phyloP scores from a whole-genome alignment of 1,284 basidiomycete species.

The Malassezia psittaci region DNA sequence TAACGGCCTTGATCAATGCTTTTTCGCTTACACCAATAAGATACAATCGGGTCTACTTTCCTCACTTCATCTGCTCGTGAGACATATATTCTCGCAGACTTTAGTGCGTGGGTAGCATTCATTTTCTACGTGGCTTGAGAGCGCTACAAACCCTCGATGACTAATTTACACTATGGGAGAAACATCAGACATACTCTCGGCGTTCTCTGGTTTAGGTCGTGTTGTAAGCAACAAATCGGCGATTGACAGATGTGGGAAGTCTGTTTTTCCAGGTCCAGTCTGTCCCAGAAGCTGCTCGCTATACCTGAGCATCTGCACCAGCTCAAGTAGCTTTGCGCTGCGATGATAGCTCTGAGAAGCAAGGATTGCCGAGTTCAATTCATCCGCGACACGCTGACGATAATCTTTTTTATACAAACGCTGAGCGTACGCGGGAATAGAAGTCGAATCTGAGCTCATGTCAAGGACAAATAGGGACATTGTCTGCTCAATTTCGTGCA shows the following conservation, averaged over 20 bases:
- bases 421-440: slow-evolving; percentile 58
- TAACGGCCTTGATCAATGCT: slow-evolving; percentile 53
- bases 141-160: neutral
- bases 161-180: slow-evolving; percentile 1
- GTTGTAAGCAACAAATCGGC: slow-evolving; percentile 11
- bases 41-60: slow-evolving; percentile 68
- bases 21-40: slow-evolving; percentile 71
- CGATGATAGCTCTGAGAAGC: slow-evolving; percentile 80
- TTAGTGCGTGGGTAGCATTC: slow-evolving; percentile 26
- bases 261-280: slow-evolving; percentile 32
- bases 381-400: slow-evolving; percentile 74
- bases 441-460: slow-evolving; percentile 14
- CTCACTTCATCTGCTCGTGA: slow-evolving; percentile 78
- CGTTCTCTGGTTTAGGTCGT: too few relatives aligned
- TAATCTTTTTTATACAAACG: slow-evolving; percentile 71
- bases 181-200: too few relatives aligned
- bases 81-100: slow-evolving; percentile 64
- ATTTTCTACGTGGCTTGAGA: neutral
- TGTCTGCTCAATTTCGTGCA: slow-evolving; percentile 80
- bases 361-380: slow-evolving; percentile 89
- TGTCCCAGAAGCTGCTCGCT: slow-evolving; percentile 71
- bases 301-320: slow-evolving; percentile 76
- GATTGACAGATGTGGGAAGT: slow-evolving; percentile 33
- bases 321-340: slow-evolving; percentile 76
- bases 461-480: slow-evolving; percentile 93